Conservation (phyloP, 2,329 filamentous ascomycete genomes). For the Aspergillus bombycis region DNA sequence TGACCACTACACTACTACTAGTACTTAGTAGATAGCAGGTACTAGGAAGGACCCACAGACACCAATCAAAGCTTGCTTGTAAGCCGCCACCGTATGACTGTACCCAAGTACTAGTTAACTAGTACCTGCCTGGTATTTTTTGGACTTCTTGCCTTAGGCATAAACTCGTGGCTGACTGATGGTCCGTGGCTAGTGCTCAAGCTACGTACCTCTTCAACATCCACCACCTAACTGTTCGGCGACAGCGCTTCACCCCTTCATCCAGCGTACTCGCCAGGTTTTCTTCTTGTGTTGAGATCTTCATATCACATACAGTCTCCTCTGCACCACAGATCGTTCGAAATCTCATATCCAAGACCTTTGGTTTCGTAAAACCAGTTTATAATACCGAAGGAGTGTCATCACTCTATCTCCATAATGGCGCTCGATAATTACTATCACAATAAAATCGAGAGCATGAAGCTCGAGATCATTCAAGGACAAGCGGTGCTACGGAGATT, state of each 20-base stretch:
- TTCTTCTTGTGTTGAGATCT: neutral
- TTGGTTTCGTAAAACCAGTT: conserved; percentile 5
- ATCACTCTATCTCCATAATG: conserved; percentile 65
- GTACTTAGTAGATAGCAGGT: neutral
- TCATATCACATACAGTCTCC: neutral
- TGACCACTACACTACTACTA: neutral
- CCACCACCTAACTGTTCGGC: conserved; percentile 1
- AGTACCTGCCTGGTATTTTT: neutral
- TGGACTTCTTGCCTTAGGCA: neutral
- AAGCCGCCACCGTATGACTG: neutral
- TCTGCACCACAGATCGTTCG: neutral
- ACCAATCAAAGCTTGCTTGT: neutral
- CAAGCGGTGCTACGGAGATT: conserved; percentile 92
- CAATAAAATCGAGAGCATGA: conserved; percentile 99
- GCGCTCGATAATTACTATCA: conserved; percentile 99
- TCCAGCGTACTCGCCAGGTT: neutral
- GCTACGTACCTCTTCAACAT: conserved; percentile 4
- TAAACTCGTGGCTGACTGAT: neutral
- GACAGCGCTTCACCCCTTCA: conserved; percentile 6
- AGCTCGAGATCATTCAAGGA: conserved; percentile 99
- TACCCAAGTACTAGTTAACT: neutral
- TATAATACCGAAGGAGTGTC: conserved; percentile 24
- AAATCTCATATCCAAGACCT: neutral
- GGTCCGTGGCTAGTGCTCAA: conserved; percentile 1
- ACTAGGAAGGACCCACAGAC: neutral